phyloP scores from a whole-genome alignment of 1,284 basidiomycete species.

The Microbotryum silenes-acaulis region DNA sequence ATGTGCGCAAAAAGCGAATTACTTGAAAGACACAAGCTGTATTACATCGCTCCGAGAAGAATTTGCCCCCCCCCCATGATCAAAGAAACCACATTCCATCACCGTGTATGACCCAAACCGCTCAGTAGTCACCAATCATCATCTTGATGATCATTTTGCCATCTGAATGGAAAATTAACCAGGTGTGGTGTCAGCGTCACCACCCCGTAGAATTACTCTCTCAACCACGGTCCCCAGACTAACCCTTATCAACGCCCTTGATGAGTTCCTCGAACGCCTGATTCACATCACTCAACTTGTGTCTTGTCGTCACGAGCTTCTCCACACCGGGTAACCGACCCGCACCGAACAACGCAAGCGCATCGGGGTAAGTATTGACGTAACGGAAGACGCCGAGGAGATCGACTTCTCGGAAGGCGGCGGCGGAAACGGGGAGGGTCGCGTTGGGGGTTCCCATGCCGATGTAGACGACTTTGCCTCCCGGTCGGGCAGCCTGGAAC shows the following conservation, averaged over 20 bases:
- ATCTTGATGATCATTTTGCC: conserved; percentile 79
- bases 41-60: too few species aligned
- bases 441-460: conserved; percentile 88
- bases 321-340: conserved; percentile 57
- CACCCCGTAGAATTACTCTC: too few species aligned
- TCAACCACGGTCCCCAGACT: too few species aligned
- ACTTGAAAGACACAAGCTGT: too few species aligned
- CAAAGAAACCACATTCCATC: too few species aligned
- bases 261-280: conserved; percentile 72
- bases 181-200: too few species aligned
- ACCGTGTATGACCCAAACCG: neutral
- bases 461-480: conserved; percentile 82
- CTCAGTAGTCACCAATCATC: conserved; percentile 51
- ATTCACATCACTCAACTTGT: conserved; percentile 57
- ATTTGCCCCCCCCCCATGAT: too few species aligned
- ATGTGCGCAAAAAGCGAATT: too few species aligned
- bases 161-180: conserved; percentile 24
- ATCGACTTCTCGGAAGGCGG: conserved; percentile 83
- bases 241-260: conserved; percentile 59
- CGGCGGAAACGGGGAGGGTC: conserved; percentile 69
- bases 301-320: conserved; percentile 72
- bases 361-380: conserved; percentile 73
- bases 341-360: conserved; percentile 61
- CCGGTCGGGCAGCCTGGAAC: conserved; percentile 62
- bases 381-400: conserved; percentile 74